These are phyloP conservation scores for Vigna unguiculata DNA, from an alignment of 306 rosid species.

Conservation along the genomic window DNA sequence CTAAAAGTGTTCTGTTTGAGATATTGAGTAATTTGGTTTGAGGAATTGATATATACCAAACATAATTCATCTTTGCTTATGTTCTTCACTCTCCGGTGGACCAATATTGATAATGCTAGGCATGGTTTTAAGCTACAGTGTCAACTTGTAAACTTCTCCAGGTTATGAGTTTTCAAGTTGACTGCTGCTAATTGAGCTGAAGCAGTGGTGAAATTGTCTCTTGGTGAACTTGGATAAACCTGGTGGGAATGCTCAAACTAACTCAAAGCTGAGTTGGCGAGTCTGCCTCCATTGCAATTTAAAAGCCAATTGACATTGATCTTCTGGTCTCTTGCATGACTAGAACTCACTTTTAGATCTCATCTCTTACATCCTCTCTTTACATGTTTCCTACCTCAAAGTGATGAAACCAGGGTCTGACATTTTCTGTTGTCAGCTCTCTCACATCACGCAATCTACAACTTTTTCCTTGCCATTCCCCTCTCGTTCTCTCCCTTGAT, in stretches of 20 bases:
- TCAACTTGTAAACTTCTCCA: background rate
- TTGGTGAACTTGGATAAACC: background rate
- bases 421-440: background rate
- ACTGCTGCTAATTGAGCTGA: background rate
- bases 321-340: background rate
- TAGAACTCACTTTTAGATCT: background rate
- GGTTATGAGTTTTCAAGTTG: background rate
- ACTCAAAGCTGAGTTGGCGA: background rate
- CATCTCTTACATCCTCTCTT: background rate
- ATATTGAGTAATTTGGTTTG: conserved; percentile 33
- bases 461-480: background rate
- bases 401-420: background rate
- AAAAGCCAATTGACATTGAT: background rate
- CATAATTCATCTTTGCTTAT: conserved; percentile 1
- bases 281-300: background rate
- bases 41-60: conserved; percentile 14
- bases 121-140: background rate
- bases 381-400: background rate
- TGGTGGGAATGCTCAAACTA: background rate
- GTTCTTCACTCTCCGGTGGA: conserved; percentile 22
- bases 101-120: background rate
- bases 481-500: background rate
- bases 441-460: background rate
- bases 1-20: conserved; percentile 31
- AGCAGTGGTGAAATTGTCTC: background rate